Conservation (phyloP, 768 basidiomycete genomes). For the Chalciporus pseudorubinellus region DNA sequence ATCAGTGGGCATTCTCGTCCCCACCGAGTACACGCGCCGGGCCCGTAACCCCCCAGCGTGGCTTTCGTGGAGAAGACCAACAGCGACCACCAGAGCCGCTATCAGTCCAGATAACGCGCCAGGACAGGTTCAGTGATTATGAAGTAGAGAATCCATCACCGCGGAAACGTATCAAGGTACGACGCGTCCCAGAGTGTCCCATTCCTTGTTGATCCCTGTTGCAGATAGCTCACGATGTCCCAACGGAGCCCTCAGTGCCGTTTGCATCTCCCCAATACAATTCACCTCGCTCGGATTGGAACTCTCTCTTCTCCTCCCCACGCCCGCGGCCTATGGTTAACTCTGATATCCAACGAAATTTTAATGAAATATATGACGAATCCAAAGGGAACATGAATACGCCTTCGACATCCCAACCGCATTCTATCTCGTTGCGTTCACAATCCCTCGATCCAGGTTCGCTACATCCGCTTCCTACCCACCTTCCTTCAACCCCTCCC, state of each 20-base stretch:
- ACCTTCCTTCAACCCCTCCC: conserved; percentile 16
- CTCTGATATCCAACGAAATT: background rate
- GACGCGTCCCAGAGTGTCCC: background rate
- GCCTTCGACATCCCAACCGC: conserved; percentile 2
- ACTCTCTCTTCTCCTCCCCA: conserved; percentile 23
- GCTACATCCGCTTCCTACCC: conserved; percentile 15
- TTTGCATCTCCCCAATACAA: background rate
- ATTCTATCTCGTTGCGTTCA: conserved; percentile 13
- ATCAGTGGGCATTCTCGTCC: background rate
- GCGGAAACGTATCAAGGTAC: conserved; percentile 38
- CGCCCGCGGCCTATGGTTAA: background rate
- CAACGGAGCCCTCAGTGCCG: background rate
- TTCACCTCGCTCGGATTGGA: conserved; percentile 10
- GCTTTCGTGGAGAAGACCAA: background rate
- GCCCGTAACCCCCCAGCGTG: background rate
- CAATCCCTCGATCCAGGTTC: conserved; percentile 12
- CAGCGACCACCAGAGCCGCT: background rate
- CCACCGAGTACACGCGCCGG: background rate
- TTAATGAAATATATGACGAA: background rate
- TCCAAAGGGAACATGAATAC: background rate
- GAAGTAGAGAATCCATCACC: conserved; percentile 27
- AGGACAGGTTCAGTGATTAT: conserved; percentile 4
- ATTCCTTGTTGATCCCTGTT: conserved; percentile 10
- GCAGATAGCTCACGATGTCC: conserved; percentile 20
- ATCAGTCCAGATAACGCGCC: background rate